Conservation (phyloP, 306 rosid genomes). For the Aeschynomene evenia region DNA sequence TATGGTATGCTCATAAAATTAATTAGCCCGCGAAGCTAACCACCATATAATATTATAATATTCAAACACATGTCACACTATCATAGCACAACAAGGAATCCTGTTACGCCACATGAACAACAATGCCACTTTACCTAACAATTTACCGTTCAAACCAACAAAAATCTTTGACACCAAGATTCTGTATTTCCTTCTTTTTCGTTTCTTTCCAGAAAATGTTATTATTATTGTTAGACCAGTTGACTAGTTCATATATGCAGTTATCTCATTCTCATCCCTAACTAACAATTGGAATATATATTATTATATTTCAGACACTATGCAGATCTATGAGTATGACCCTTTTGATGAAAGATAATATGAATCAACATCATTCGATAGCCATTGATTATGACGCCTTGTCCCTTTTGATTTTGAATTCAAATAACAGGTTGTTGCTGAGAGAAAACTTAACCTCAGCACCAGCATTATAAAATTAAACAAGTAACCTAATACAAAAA, state of each 20-base stretch:
- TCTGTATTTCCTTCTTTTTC: neutral
- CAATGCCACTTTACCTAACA: constrained; percentile 48
- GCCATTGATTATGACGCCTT: constrained; percentile 30
- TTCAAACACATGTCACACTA: constrained; percentile 44
- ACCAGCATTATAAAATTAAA: neutral
- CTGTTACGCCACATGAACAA: constrained; percentile 43
- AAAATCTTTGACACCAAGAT: constrained; percentile 17
- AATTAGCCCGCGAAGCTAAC: constrained; percentile 34
- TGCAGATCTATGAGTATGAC: constrained; percentile 40
- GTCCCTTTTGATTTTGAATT: constrained; percentile 39
- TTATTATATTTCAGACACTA: constrained; percentile 4
- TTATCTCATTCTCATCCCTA: constrained; percentile 21
- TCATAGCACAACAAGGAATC: constrained; percentile 21
- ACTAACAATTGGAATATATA: neutral
- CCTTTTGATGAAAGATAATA: constrained; percentile 37
- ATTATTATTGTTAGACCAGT: constrained; percentile 39
- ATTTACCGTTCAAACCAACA: constrained; percentile 29
- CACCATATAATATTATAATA: no score
- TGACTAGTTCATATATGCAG: constrained; percentile 44
- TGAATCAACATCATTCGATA: constrained; percentile 37
- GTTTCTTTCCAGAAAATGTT: constrained; percentile 31
- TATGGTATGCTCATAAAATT: constrained; percentile 29
- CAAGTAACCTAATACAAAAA: neutral
- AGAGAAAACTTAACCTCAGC: neutral
- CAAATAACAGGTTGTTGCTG: constrained; percentile 10